Evolutionary conservation across 1,284 basidiomycete species (phyloP).

Genomic region (Ustilago trichophora): DNA sequence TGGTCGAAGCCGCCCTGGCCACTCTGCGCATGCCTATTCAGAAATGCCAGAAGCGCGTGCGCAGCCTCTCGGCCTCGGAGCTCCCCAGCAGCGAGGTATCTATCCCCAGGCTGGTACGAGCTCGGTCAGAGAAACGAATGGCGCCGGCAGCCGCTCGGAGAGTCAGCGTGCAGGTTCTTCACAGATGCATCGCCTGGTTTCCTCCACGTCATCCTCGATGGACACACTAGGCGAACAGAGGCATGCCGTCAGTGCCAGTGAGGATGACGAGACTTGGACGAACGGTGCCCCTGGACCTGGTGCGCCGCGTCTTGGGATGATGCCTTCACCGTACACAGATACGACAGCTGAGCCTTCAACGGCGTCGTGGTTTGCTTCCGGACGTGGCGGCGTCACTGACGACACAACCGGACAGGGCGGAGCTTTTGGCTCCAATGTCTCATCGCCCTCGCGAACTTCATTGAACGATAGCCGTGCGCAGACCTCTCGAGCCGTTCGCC

Average conservation of each 20-base stretch:
- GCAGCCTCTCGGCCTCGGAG: neutral
- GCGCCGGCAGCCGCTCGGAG: neutral
- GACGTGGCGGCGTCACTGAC: neutral
- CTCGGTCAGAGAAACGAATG: neutral
- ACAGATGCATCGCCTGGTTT: slow-evolving; percentile 14
- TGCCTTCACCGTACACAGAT: slow-evolving; percentile 25
- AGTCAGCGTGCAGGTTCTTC: slow-evolving; percentile 11
- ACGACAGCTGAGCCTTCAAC: slow-evolving; percentile 11
- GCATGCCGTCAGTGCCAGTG: slow-evolving; percentile 12
- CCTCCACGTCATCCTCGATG: slow-evolving; percentile 14
- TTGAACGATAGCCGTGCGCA: slow-evolving; percentile 12
- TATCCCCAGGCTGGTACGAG: neutral
- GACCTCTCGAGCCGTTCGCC: slow-evolving; percentile 14
- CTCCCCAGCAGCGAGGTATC: slow-evolving; percentile 1
- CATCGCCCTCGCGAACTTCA: slow-evolving; percentile 23
- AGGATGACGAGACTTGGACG: slow-evolving; percentile 22
- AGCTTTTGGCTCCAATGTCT: slow-evolving; percentile 4
- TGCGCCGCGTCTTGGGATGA: slow-evolving; percentile 27
- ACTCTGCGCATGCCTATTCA: slow-evolving; percentile 1
- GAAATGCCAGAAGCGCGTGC: neutral
- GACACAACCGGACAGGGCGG: neutral
- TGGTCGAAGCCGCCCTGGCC: neutral
- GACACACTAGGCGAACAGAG: slow-evolving; percentile 12
- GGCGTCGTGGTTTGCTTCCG: slow-evolving; percentile 16
- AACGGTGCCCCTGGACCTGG: slow-evolving; percentile 7